Conservation (phyloP, 192 early-diverging fungal species). For the Mortierella claussenii region DNA sequence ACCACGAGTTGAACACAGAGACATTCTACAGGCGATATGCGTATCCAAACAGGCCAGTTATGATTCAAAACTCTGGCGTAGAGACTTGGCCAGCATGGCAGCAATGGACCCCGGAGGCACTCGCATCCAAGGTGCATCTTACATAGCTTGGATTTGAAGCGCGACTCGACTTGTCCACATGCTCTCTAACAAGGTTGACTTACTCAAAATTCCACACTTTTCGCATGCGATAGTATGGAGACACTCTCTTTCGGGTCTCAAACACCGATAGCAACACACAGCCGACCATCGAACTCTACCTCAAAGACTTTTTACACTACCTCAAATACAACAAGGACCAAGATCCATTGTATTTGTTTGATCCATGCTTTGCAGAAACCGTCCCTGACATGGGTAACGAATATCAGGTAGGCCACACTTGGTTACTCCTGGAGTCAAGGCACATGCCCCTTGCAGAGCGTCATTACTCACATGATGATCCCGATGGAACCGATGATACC, state of each 20-base stretch:
- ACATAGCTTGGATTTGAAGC: too few species aligned
- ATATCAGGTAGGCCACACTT: slow-evolving; percentile 32
- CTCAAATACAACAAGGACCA: slow-evolving; percentile 47
- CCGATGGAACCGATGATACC: too few species aligned
- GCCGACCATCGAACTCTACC: slow-evolving; percentile 31
- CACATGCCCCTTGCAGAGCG: too few species aligned
- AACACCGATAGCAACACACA: slow-evolving; percentile 41
- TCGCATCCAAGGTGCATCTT: slow-evolving; percentile 29
- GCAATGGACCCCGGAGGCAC: slow-evolving; percentile 46
- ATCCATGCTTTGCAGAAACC: slow-evolving; percentile 53
- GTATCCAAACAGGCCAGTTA: slow-evolving; percentile 47
- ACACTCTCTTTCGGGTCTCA: slow-evolving; percentile 44
- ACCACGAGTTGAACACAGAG: slow-evolving; percentile 22
- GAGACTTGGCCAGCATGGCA: slow-evolving; percentile 57
- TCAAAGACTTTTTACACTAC: slow-evolving; percentile 53
- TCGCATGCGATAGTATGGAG: slow-evolving; percentile 28
- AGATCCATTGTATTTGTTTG: slow-evolving; percentile 59
- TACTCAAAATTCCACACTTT: too few species aligned
- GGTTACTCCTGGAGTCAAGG: too few species aligned
- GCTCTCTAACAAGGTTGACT: too few species aligned
- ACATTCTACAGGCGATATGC: slow-evolving; percentile 45
- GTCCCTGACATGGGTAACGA: slow-evolving; percentile 43
- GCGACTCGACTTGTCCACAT: too few species aligned
- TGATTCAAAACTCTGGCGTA: slow-evolving; percentile 51
- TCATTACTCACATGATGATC: too few species aligned